These are phyloP conservation scores for Macrolepiota dolichaula DNA, from an alignment of 768 basidiomycete genomes.

Conservation along the genomic window DNA sequence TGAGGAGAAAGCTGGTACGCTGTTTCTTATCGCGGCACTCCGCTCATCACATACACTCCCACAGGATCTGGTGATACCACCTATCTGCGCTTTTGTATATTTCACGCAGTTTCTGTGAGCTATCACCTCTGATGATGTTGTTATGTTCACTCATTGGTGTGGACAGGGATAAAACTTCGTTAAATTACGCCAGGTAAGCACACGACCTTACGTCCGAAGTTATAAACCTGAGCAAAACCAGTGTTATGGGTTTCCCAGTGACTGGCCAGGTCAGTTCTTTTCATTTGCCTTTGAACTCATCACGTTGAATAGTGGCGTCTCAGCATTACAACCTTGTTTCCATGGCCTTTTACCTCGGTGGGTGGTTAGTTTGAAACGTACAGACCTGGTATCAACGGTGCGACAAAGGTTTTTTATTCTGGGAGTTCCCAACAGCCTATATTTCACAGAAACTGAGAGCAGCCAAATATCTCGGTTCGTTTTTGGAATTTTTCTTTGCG, in stretches of 20 bases:
- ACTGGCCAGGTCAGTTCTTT: constrained; percentile 43
- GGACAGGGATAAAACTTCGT: constrained; percentile 61
- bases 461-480: constrained; percentile 59
- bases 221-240: constrained; percentile 15
- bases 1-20: constrained; percentile 57
- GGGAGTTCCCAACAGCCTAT: constrained; percentile 66
- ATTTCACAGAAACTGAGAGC: constrained; percentile 57
- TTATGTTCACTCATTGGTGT: background rate
- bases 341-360: constrained; percentile 61
- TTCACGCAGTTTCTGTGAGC: constrained; percentile 64
- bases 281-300: background rate
- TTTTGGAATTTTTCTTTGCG: background rate
- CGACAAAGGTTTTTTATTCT: constrained; percentile 48
- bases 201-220: background rate
- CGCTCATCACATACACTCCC: background rate
- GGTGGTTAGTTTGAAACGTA: background rate
- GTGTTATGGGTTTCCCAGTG: constrained; percentile 68
- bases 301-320: background rate
- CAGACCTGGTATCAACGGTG: background rate
- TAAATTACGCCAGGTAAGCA: constrained; percentile 66
- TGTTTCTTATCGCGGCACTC: background rate
- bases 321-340: constrained; percentile 64
- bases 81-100: constrained; percentile 49
- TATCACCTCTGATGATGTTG: background rate
- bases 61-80: constrained; percentile 24